Percentiles rank a stretch among this genome's conserved stretches.
Conservation (phyloP, 2,329 filamentous ascomycete genomes). For the Albophoma yamanashiensis region DNA sequence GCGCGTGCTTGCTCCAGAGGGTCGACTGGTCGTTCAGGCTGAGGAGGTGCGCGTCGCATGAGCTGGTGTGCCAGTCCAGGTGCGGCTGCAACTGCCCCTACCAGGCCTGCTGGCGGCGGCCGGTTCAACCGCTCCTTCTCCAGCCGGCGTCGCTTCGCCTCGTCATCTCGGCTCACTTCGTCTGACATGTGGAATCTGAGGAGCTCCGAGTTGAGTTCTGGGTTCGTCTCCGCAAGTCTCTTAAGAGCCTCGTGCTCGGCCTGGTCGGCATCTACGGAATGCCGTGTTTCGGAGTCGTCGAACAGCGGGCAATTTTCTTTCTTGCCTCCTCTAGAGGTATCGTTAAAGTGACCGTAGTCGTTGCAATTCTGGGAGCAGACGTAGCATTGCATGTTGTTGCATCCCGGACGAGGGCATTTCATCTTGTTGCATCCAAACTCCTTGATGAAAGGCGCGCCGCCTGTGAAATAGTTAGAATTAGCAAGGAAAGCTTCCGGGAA, state of each 20-base stretch:
- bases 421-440: constrained; percentile 77
- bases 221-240: constrained; percentile 46
- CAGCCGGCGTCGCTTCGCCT: neutral
- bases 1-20: neutral
- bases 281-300: constrained; percentile 48
- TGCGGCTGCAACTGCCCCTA: neutral
- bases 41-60: neutral
- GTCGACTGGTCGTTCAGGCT: neutral
- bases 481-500: neutral
- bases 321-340: constrained; percentile 33
- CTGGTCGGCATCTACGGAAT: constrained; percentile 49
- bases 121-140: neutral
- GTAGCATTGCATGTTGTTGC: constrained; percentile 50
- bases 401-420: constrained; percentile 48
- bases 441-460: constrained; percentile 70
- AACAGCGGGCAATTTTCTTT: constrained; percentile 55
- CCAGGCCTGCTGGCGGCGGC: neutral
- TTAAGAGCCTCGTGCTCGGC: constrained; percentile 50
- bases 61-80: neutral
- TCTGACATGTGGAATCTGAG: constrained; percentile 51
- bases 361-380: constrained; percentile 56
- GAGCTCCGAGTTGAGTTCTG: constrained; percentile 44
- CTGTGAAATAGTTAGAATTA: constrained; percentile 17
- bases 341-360: constrained; percentile 62
- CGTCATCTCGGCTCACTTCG: constrained; percentile 33